Conservation (phyloP, 306 rosid species). For the Glycyrrhiza uralensis region DNA sequence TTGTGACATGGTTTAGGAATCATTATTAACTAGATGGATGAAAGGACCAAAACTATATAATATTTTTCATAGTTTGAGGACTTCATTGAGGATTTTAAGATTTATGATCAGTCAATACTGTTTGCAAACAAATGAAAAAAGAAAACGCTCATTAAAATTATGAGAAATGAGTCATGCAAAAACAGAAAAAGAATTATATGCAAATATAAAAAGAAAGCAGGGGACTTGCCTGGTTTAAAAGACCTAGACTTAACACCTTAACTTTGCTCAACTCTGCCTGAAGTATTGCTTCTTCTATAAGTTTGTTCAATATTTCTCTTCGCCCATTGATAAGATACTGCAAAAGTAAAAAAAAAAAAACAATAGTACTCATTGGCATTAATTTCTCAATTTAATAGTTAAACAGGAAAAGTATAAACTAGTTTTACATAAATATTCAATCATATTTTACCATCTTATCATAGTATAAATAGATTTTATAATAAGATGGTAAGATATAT, state of each 20-base stretch:
- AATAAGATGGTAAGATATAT: too few relatives aligned
- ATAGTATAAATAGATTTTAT: too few relatives aligned
- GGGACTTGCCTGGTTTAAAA: slow-evolving; percentile 42
- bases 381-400: too few relatives aligned
- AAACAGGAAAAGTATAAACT: too few relatives aligned
- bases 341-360: not conserved
- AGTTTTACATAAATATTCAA: too few relatives aligned
- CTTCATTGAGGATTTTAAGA: not conserved
- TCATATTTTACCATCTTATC: too few relatives aligned
- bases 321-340: slow-evolving; percentile 43
- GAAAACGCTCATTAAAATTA: not conserved
- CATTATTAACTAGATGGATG: not conserved
- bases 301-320: slow-evolving; percentile 26
- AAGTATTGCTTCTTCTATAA: slow-evolving; percentile 43
- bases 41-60: too few relatives aligned
- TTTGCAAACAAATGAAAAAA: not conserved
- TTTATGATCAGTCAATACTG: too few relatives aligned
- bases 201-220: not conserved
- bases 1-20: not conserved
- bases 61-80: not conserved
- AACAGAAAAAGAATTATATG: not conserved
- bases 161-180: not conserved
- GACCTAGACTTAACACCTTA: slow-evolving; percentile 48
- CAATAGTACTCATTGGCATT: not conserved
- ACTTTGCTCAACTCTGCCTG: slow-evolving; percentile 38